Conservation (phyloP, 768 basidiomycete genomes). For the Mrakia blollopis region DNA sequence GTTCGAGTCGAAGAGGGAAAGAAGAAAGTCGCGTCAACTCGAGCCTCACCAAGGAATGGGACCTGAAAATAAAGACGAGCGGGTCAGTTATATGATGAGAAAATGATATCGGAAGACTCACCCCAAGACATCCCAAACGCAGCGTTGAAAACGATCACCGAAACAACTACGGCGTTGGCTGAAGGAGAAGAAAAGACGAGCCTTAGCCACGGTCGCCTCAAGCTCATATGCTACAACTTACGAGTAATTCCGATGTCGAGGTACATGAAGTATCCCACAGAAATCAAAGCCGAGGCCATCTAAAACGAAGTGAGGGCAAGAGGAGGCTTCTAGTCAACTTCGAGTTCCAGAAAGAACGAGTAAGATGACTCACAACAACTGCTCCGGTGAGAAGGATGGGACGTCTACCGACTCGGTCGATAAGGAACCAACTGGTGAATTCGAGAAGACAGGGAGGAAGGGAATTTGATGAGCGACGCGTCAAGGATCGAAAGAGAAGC, state of each 20-base stretch:
- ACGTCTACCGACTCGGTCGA: slow-evolving; percentile 84
- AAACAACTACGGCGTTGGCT: slow-evolving; percentile 73
- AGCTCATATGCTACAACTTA: slow-evolving; percentile 1
- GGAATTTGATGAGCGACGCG: background rate
- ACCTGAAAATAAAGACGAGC: slow-evolving; percentile 59
- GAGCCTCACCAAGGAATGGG: background rate
- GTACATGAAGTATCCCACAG: slow-evolving; percentile 91
- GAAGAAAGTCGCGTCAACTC: background rate
- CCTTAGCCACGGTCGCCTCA: background rate
- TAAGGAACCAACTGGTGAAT: slow-evolving; percentile 89
- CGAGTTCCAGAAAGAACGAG: background rate
- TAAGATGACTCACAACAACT: slow-evolving; percentile 55
- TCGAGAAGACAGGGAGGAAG: background rate
- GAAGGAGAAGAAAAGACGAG: background rate
- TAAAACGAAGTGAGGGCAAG: slow-evolving; percentile 39
- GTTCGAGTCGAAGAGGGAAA: background rate
- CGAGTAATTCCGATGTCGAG: slow-evolving; percentile 76
- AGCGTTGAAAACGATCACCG: slow-evolving; percentile 88
- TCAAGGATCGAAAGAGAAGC: background rate
- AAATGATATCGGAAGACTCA: slow-evolving; percentile 44
- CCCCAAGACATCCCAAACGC: slow-evolving; percentile 85
- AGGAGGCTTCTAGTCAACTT: background rate
- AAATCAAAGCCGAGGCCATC: slow-evolving; percentile 75
- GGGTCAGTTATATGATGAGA: background rate
- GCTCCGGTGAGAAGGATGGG: slow-evolving; percentile 82